Base-by-base conservation (phyloP, 2,329 filamentous ascomycete genomes). In the Ophiostoma australiae region DNA sequence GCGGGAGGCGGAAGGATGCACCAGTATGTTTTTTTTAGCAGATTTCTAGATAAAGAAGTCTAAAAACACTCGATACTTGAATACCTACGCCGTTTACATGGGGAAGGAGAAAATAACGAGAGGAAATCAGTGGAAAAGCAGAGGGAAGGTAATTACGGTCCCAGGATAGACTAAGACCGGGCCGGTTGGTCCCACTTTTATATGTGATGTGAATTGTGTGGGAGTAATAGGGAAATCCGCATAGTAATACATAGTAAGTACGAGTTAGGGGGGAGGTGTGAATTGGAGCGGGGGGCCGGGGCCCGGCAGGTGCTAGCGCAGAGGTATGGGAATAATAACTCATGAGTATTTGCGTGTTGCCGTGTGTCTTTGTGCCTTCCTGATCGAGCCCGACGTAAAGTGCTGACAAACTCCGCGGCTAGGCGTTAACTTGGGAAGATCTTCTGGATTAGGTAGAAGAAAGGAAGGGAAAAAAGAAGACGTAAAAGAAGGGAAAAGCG, bases 261-360 rank as follows among this genome's bases (percentile, higher is more conserved):
- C 37, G 13, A 39, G 37, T 11, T 39, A 39, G 52, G 48, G 48
- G 48, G 52, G 27, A 33, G 58, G 58, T 63, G 31, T 65, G 61
- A 65, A 37, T 1, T 35, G 61, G 55, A 39, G 61, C 61, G 61
- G 61, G 61, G 61, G 52, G 44, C 17, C 61, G 27, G 33, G 61
- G 61, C 61, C 61, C 61, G 61, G 61, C 61, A 65, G 20, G 61
- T 65, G 61, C 61, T 65, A 65, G 61, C 33, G 61, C 33, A 33
- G 17, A 27, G 23, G 23, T 20, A n/a, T 27, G 52, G 52, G 23
- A 27, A 58, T 58, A 23, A 58, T 27, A 31, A 13, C 52, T 58
- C 23, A 27, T 15, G n/a, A 3, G n/a, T 58, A n/a, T 65, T 65
- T 39, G 61, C 33, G 61, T 35, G 33, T 17, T 48, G 17, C 44